Conservation (phyloP, 2,329 filamentous ascomycete genomes). For the Ophiobolus disseminans region DNA sequence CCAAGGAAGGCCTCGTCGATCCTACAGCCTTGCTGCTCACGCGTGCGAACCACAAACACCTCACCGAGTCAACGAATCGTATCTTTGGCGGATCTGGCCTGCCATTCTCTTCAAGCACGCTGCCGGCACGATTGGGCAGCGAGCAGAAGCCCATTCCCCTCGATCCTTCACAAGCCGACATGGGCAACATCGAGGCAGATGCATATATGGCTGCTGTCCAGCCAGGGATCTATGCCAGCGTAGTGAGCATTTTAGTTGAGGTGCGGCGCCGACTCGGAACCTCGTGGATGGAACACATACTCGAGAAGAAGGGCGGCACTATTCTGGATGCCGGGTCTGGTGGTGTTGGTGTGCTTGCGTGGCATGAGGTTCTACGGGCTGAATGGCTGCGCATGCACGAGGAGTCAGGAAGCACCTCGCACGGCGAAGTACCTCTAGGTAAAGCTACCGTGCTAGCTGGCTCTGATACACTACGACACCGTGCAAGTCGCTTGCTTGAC, state of each 20-base stretch:
- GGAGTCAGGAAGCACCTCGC: constrained; percentile 26
- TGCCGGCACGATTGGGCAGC: constrained; percentile 58
- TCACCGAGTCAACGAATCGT: constrained; percentile 73
- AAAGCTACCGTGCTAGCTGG: constrained; percentile 83
- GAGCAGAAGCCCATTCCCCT: constrained; percentile 71
- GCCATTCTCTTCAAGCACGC: constrained; percentile 77
- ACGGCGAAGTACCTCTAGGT: constrained; percentile 62
- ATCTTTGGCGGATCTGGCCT: constrained; percentile 79
- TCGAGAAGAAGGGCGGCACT: constrained; percentile 67
- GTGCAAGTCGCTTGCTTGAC: constrained; percentile 77
- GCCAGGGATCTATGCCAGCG: constrained; percentile 73
- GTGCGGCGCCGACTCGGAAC: constrained; percentile 74
- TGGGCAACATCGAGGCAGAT: constrained; percentile 79
- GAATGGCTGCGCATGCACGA: constrained; percentile 77
- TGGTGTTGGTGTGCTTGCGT: constrained; percentile 76
- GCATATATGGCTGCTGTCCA: constrained; percentile 73
- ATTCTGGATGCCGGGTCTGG: constrained; percentile 78
- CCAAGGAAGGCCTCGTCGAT: constrained; percentile 70
- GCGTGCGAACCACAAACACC: constrained; percentile 70
- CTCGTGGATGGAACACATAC: constrained; percentile 71
- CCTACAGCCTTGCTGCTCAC: constrained; percentile 76
- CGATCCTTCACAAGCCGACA: constrained; percentile 67
- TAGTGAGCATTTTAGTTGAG: constrained; percentile 73
- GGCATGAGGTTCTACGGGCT: constrained; percentile 77
- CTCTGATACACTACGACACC: constrained; percentile 75